Base-by-base conservation (phyloP, 805 yeast genomes). In the Candida yuanshanica region DNA sequence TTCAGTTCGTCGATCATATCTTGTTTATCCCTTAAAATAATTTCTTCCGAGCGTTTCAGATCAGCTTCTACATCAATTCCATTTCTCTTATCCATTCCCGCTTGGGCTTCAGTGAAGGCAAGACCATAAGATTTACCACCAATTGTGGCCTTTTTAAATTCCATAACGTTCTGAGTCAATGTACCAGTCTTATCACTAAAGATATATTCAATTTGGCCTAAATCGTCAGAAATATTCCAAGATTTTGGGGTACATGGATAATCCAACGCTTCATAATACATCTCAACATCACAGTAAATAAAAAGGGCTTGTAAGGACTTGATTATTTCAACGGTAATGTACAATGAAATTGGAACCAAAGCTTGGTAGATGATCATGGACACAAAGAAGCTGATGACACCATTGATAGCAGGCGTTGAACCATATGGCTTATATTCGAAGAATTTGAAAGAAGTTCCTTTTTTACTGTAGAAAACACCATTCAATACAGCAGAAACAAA, bases 161-260 rank as follows among this genome's bases (percentile, higher is more conserved):
- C 93, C 95, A 85, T 85, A 21, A 84, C 77, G 56, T 84, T 84
- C 58, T 84, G 93, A 1, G 95, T 84, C 52, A 84, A 63, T 1
- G 95, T 84, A 46, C 95, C 95, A 1, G 95, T 84, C 58, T 84
- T 84, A 63, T 84, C 95, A 63, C 88, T 80, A 60, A 85, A 85
- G 37, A 85, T 77, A 56, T 85, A 85, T 58, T 85, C 95, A 49
- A 85, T 81, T 60, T 85, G 95, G 24, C 95, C 95, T 52, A 85
- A 66, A 62, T 85, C 95, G 67, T 85, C 95, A 3, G 90, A 81
- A 34, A 85, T 84, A 55, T 77, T 81, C 95, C 95, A 85, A 0
- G 90, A 73, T 55, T 84, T 83, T 13, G 95, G 93, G 10, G 83
- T 79, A 59, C 95, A 85, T 3, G 93, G 91, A 52, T 78, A 84